Evolutionary conservation across 202 grass and related monocot genomes (phyloP).

Genomic region (Carex arenaria): DNA sequence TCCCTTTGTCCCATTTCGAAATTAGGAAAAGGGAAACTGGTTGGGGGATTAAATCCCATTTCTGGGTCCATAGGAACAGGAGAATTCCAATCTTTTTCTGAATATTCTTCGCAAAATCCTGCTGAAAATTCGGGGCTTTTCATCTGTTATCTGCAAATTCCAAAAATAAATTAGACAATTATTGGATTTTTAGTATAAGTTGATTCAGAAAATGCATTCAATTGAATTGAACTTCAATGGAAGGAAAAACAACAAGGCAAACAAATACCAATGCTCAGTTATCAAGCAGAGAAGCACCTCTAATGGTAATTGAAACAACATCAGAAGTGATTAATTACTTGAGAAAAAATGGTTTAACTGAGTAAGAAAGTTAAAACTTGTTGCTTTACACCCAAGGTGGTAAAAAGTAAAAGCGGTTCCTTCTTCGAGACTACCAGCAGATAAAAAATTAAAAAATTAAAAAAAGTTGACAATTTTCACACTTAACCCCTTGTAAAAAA

Average conservation of each 20-base stretch:
- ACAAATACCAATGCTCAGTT: background rate
- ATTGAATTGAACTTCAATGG: background rate
- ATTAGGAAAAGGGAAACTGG: conserved; percentile 43
- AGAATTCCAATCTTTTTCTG: conserved; percentile 45
- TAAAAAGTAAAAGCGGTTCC: conserved; percentile 28
- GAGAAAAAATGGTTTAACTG: background rate
- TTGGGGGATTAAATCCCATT: conserved; percentile 41
- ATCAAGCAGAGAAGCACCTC: background rate
- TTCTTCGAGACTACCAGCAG: background rate
- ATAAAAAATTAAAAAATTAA: background rate
- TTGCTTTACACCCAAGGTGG: background rate
- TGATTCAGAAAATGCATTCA: background rate
- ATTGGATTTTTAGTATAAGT: no score
- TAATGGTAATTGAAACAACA: conserved; percentile 10
- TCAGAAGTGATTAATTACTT: conserved; percentile 14
- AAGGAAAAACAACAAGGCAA: background rate
- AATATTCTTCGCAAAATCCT: conserved; percentile 38
- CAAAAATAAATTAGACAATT: background rate
- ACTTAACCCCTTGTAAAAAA: background rate
- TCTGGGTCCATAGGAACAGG: conserved; percentile 41
- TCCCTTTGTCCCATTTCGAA: conserved; percentile 39
- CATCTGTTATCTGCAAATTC: conserved; percentile 13
- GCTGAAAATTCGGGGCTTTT: conserved; percentile 5
- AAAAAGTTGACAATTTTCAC: background rate
- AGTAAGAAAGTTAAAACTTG: background rate